Base-by-base conservation (phyloP, 75 land plant species). In the Azolla pinnata region DNA sequence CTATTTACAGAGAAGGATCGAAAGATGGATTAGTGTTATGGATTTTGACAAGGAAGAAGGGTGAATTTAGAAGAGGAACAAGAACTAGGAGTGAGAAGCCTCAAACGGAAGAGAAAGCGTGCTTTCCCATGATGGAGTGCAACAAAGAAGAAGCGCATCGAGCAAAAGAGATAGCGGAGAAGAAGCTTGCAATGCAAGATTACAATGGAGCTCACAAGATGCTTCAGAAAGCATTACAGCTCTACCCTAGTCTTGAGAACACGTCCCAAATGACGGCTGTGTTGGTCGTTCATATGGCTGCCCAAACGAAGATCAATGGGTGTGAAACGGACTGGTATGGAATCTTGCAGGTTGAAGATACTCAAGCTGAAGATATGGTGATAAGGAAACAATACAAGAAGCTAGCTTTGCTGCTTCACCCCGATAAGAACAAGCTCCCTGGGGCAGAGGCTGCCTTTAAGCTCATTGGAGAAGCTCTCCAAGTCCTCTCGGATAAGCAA, bases 401-500 rank as follows among this genome's bases (percentile, higher is more conserved):
- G 79, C 77, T 85, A 29, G 97, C 97, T 27, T 77, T 92, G 25
- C 72, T 78, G 14, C 84, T 92, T 60, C 95, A 92, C 66, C 97
- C 85, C 20, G 88, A 90, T 42, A 86, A 86, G 67, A 92, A 92
- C 62, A 78, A 81, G 58, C 78, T 83, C 52, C 35, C 61, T 45
- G 97, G 97, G 28, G 98, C 98, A 35, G 98, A 93, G 67, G 87
- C 85, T 61, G 96, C 96, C 29, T 93, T 93, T 46, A 85, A 89
- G 72, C 69, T 93, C 30, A 68, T 89, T 64, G 82, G 83, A 19
- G 96, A 93, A 58, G 98, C 98, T 1, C 75, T 78, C 28, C 73
- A 62, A 50, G 67, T 79, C 3, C 73, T 93, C 18, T 69, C 75
- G 28, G 98, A 93, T 60, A 62, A 33, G 30, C 57, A 12, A 18